Percentiles rank a stretch among this genome's conserved stretches.
phyloP scores from a whole-genome alignment of 495 filamentous ascomycete genomes.

The Daldinia childiae region DNA sequence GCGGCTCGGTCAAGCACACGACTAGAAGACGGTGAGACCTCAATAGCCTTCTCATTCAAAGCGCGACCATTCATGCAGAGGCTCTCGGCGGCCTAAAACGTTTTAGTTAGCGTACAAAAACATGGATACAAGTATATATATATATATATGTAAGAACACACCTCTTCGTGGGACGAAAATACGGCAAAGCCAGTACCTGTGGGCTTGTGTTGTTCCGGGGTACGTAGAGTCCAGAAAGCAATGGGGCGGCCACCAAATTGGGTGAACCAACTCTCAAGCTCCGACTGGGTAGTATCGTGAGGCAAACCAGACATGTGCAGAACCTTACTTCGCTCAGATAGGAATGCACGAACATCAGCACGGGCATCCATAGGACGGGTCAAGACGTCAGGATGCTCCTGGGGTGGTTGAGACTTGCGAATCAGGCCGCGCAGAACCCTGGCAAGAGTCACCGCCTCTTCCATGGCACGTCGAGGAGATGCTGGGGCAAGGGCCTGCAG shows the following conservation, averaged over 20 bases:
- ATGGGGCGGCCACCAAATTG: slow-evolving; percentile 98
- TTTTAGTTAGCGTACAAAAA: not conserved
- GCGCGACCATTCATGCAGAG: slow-evolving; percentile 99
- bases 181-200: slow-evolving; percentile 97
- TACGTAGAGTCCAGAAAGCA: slow-evolving; percentile 98
- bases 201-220: slow-evolving; percentile 98
- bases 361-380: slow-evolving; percentile 95
- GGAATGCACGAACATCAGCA: slow-evolving; percentile 95
- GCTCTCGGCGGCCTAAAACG: slow-evolving; percentile 83
- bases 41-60: slow-evolving; percentile 97
- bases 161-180: slow-evolving; percentile 99
- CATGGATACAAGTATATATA: not conserved
- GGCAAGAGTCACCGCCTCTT: slow-evolving; percentile 93
- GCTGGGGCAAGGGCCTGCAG: slow-evolving; percentile 95
- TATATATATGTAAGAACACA: slow-evolving; percentile 57
- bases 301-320: slow-evolving; percentile 96
- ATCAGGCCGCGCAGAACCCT: slow-evolving; percentile 91
- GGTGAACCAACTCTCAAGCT: slow-evolving; percentile 98
- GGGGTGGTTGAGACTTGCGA: slow-evolving; percentile 91
- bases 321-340: slow-evolving; percentile 95
- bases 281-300: slow-evolving; percentile 97
- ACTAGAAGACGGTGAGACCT: slow-evolving; percentile 95
- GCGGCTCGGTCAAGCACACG: slow-evolving; percentile 93
- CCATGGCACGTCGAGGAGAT: slow-evolving; percentile 96
- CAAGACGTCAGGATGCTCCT: slow-evolving; percentile 92